Evolutionary conservation across 441 rosid species (phyloP).

Genomic region (Erysimum pusillum): DNA sequence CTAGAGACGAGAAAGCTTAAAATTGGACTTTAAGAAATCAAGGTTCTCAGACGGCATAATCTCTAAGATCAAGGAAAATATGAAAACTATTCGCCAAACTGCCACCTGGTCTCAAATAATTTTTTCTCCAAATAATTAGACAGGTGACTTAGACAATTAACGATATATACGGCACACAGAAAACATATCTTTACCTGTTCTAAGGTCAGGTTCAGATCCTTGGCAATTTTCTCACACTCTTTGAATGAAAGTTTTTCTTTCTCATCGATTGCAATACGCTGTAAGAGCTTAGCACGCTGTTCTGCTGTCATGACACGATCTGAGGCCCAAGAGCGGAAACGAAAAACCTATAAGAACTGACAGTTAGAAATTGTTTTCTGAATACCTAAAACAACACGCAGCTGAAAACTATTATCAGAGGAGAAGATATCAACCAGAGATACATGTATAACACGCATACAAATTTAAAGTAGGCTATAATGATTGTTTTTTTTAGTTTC

Average conservation of each 20-base stretch:
- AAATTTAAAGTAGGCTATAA: not conserved
- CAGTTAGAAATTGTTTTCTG: slow-evolving; percentile 37
- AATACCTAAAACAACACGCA: slow-evolving; percentile 14
- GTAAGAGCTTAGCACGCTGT: slow-evolving; percentile 79
- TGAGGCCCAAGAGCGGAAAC: slow-evolving; percentile 85
- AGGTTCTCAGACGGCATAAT: slow-evolving; percentile 25
- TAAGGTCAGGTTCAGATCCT: slow-evolving; percentile 81
- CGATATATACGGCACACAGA: slow-evolving; percentile 33
- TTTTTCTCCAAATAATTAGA: not conserved
- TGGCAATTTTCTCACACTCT: slow-evolving; percentile 86
- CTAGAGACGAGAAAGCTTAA: slow-evolving; percentile 27
- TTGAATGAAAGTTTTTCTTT: slow-evolving; percentile 70
- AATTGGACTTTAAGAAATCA: slow-evolving; percentile 19
- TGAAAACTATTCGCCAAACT: slow-evolving; percentile 21
- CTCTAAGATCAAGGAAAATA: slow-evolving; percentile 29
- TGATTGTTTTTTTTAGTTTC: not conserved
- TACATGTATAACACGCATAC: slow-evolving; percentile 12
- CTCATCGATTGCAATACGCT: slow-evolving; percentile 54
- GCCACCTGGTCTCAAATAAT: slow-evolving; percentile 22
- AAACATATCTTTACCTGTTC: slow-evolving; percentile 73
- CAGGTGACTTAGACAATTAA: slow-evolving; percentile 23
- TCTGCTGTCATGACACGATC: slow-evolving; percentile 79
- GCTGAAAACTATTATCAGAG: slow-evolving; percentile 1
- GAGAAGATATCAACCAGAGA: slow-evolving; percentile 6
- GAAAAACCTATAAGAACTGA: slow-evolving; percentile 68